Conservation (phyloP, 805 yeast species). For the Sungouiella thailandica region DNA sequence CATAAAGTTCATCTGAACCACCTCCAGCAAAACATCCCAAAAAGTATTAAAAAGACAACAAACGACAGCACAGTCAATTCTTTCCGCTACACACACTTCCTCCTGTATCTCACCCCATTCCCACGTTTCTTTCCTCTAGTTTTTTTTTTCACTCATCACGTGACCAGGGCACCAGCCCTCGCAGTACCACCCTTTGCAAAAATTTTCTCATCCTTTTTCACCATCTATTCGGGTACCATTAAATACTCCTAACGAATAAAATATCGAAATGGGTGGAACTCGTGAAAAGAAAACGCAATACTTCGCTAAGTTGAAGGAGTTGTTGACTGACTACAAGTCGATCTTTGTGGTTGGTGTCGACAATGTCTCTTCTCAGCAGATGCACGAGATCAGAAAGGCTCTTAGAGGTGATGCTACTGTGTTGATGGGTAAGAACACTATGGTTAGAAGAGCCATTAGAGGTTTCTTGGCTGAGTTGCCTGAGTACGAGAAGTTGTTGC, state of each 20-base stretch:
- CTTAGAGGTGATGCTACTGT: slow-evolving; percentile 94
- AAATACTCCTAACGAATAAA: slow-evolving; percentile 79
- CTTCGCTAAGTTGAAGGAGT: slow-evolving; percentile 91
- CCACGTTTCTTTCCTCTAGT: no score
- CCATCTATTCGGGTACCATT: slow-evolving; percentile 48
- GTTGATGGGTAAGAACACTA: slow-evolving; percentile 99
- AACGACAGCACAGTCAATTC: no score
- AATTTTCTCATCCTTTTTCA: slow-evolving; percentile 9
- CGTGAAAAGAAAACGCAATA: slow-evolving; percentile 96
- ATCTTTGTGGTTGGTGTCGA: slow-evolving; percentile 99
- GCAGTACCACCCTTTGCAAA: background rate
- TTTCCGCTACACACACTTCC: no score
- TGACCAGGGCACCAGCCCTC: no score
- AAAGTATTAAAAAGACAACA: no score
- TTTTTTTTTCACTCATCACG: no score
- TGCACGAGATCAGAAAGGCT: slow-evolving; percentile 98
- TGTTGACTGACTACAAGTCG: slow-evolving; percentile 95
- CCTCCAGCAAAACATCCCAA: no score
- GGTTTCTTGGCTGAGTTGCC: slow-evolving; percentile 91
- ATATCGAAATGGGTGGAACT: slow-evolving; percentile 99
- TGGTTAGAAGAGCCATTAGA: slow-evolving; percentile 99
- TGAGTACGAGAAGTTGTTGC: slow-evolving; percentile 91
- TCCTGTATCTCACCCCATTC: no score
- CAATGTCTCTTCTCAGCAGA: slow-evolving; percentile 99
- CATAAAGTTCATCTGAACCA: no score